phyloP scores from a whole-genome alignment of 768 basidiomycete species.

The Mycena alexandri region DNA sequence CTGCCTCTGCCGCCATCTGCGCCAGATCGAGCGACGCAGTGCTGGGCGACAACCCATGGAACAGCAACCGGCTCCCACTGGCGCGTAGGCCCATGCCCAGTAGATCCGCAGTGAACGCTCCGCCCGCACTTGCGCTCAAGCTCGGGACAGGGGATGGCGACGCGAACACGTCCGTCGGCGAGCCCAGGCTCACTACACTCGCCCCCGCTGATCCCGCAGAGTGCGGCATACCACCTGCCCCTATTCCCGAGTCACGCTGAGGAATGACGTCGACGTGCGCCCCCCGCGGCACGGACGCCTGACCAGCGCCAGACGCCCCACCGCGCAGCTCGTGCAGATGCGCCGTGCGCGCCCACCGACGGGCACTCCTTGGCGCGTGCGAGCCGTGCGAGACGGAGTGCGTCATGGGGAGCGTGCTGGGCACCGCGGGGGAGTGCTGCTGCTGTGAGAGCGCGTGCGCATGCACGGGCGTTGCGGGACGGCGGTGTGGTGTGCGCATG shows the following conservation, averaged over 20 bases:
- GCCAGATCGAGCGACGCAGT: slow-evolving; percentile 3
- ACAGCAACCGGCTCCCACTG: slow-evolving; percentile 1
- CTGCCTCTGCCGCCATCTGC: slow-evolving; percentile 6
- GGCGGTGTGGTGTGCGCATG: slow-evolving; percentile 30
- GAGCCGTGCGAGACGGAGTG: slow-evolving; percentile 31
- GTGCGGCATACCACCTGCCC: background rate
- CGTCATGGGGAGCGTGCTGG: slow-evolving; percentile 15
- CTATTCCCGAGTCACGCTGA: too few species aligned
- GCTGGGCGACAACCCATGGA: slow-evolving; percentile 8
- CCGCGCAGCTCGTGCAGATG: slow-evolving; percentile 64
- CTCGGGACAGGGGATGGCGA: slow-evolving; percentile 22
- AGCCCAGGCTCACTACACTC: slow-evolving; percentile 9
- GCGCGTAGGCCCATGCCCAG: too few species aligned
- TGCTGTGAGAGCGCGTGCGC: slow-evolving; percentile 1
- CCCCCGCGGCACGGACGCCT: background rate
- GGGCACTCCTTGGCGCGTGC: slow-evolving; percentile 47
- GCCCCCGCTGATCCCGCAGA: slow-evolving; percentile 1
- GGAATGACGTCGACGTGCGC: too few species aligned
- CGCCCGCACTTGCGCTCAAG: background rate
- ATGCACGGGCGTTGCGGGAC: slow-evolving; percentile 33
- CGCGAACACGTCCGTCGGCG: slow-evolving; percentile 28
- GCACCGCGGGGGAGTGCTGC: slow-evolving; percentile 4
- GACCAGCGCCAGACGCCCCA: background rate
- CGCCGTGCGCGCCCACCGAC: slow-evolving; percentile 61
- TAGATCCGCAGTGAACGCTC: background rate